Base-by-base conservation (phyloP, 2,329 filamentous ascomycete species). In the Ophiostoma perfectum region DNA sequence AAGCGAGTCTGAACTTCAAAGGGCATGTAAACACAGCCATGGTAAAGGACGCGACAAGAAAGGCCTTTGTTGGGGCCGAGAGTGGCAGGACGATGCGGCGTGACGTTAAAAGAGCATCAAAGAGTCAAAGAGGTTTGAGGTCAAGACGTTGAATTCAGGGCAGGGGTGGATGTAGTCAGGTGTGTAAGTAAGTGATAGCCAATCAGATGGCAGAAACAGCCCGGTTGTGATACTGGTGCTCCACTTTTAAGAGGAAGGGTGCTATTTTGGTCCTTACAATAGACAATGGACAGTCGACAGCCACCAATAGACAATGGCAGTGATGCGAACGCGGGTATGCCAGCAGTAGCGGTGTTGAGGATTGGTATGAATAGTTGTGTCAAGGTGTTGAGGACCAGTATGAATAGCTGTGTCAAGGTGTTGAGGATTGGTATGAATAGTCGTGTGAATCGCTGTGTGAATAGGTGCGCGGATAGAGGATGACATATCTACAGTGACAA, bases 221-320 rank as follows among this genome's bases (percentile, higher is more conserved):
- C 55, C 27, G 27, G 27, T 27, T 27, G 27, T 27, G 27, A 27
- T 60, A 14, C 12, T 60, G 55, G 14, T 11, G 27, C 11, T 55
- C 55, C 55, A 60, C 55, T 60, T 60, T 14, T 60, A 7, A 38
- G 55, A 60, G 27, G 55, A 60, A 60, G 55, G 55, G 27, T 60
- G 49, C 55, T 60, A 60, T 60, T 60, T 60, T 60, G 55, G 55
- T 55, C 5, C n/a, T 11, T 14, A 38, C 55, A 60, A 60, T 60
- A 38, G 55, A 39, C 52, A 58, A 60, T 60, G 18, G 14, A 14
- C 44, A 8, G 5, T 44, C 8, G 42, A 16, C 16, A 55, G 27
- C 36, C 55, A 60, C 27, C 27, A 49, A 36, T 38, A 38, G 55
- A 39, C 55, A 39, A 16, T 8, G 18, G 45, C 12, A 9, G 42